Conservation (phyloP, 768 basidiomycete genomes). For the Boletus vinaceobasis region DNA sequence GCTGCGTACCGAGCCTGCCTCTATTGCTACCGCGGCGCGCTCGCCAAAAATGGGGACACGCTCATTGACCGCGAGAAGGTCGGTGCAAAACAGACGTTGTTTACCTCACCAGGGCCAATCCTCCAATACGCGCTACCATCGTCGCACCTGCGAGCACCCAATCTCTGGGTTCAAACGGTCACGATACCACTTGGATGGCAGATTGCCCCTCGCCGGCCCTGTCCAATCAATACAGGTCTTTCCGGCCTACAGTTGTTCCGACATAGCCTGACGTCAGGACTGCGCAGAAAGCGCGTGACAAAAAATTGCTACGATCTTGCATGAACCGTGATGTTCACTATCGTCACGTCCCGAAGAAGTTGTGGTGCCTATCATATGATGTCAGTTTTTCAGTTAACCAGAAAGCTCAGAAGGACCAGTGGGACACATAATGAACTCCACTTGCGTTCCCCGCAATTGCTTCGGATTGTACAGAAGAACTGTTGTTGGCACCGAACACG, state of each 20-base stretch:
- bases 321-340: conserved; percentile 1
- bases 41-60: not conserved
- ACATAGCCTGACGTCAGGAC: conserved; percentile 26
- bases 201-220: not conserved
- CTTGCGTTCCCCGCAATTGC: conserved; percentile 3
- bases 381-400: conserved; percentile 17
- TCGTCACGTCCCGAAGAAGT: conserved; percentile 12
- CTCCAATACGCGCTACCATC: not conserved
- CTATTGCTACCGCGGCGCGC: conserved; percentile 11
- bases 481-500: not conserved
- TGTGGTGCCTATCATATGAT: conserved; percentile 23
- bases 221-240: not conserved
- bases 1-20: not conserved
- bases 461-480: conserved; percentile 12
- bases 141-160: not conserved
- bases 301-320: conserved; percentile 8
- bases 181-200: not conserved
- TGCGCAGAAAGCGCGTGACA: conserved; percentile 17
- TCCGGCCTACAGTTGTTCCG: not conserved
- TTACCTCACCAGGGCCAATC: not conserved
- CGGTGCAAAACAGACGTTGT: not conserved
- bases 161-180: not conserved
- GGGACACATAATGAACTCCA: conserved; percentile 16
- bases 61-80: not conserved
- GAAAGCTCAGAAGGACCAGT: conserved; percentile 13